These are phyloP conservation scores for Hemisphaericaspora nanyangensis DNA, from an alignment of 805 yeast genomes.

Conservation along the genomic window DNA sequence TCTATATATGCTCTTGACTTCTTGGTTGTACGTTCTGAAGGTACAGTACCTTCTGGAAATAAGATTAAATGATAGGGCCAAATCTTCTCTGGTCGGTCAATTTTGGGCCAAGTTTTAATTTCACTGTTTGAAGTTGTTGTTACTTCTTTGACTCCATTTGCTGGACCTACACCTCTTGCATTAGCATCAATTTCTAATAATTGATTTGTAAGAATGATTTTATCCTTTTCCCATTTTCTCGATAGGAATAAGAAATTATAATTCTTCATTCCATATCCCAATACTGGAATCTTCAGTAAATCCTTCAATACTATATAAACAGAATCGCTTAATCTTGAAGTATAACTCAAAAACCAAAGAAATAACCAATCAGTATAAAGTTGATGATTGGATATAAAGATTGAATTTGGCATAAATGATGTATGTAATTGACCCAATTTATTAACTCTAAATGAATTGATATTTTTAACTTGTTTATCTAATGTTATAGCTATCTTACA, in stretches of 20 bases:
- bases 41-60: slow-evolving; percentile 94
- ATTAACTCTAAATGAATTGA: slow-evolving; percentile 26
- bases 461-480: slow-evolving; percentile 21
- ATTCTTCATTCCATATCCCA: slow-evolving; percentile 83
- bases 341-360: slow-evolving; percentile 80
- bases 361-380: slow-evolving; percentile 92
- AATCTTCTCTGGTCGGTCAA: slow-evolving; percentile 14
- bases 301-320: slow-evolving; percentile 76
- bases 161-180: slow-evolving; percentile 54
- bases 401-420: slow-evolving; percentile 46
- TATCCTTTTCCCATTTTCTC: slow-evolving; percentile 84
- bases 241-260: slow-evolving; percentile 76
- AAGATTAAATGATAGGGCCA: slow-evolving; percentile 62
- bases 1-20: slow-evolving; percentile 57
- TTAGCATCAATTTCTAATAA: slow-evolving; percentile 57
- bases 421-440: slow-evolving; percentile 19
- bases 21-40: slow-evolving; percentile 59
- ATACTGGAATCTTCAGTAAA: slow-evolving; percentile 67
- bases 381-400: slow-evolving; percentile 87
- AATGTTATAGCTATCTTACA: slow-evolving; percentile 50
- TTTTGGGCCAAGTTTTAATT: slow-evolving; percentile 27
- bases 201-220: slow-evolving; percentile 50
- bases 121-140: slow-evolving; percentile 14
- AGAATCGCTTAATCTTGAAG: slow-evolving; percentile 60
- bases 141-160: slow-evolving; percentile 37